Conservation (phyloP, 345 rosid species). For the Excoecaria agallocha region DNA sequence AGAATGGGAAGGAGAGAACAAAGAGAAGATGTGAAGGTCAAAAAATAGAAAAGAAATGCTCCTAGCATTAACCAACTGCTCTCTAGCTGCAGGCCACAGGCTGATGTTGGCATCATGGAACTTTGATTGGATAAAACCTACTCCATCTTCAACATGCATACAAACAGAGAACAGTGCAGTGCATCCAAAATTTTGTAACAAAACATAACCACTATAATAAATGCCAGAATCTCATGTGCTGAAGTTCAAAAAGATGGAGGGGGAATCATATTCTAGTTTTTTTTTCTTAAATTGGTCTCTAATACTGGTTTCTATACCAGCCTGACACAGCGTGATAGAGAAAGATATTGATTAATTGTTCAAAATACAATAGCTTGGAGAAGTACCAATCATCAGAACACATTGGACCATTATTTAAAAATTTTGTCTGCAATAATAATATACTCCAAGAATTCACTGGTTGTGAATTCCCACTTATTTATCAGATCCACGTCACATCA, state of each 20-base stretch:
- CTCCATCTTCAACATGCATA: too few species aligned
- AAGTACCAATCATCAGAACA: background rate
- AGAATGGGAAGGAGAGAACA: background rate
- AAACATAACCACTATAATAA: background rate
- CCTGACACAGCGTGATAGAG: background rate
- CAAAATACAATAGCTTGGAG: background rate
- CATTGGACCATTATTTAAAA: background rate
- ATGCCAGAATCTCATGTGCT: background rate
- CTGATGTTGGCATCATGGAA: background rate
- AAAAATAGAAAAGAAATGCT: background rate
- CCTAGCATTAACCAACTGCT: background rate
- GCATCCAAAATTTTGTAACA: background rate
- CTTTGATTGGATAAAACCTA: background rate
- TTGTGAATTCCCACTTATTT: background rate
- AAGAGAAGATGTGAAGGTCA: background rate
- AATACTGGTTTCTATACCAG: background rate
- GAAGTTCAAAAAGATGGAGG: background rate
- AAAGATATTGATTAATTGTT: background rate
- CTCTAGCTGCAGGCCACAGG: background rate
- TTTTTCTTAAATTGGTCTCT: background rate
- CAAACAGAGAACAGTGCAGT: background rate
- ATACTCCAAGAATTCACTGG: background rate
- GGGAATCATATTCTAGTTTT: background rate
- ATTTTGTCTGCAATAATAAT: background rate
- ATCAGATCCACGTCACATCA: background rate